A percentile compares a stretch with the other conserved stretches of the same genome.
phyloP scores from a whole-genome alignment of 2,329 filamentous ascomycete species.

The Trichophyton rubrum region DNA sequence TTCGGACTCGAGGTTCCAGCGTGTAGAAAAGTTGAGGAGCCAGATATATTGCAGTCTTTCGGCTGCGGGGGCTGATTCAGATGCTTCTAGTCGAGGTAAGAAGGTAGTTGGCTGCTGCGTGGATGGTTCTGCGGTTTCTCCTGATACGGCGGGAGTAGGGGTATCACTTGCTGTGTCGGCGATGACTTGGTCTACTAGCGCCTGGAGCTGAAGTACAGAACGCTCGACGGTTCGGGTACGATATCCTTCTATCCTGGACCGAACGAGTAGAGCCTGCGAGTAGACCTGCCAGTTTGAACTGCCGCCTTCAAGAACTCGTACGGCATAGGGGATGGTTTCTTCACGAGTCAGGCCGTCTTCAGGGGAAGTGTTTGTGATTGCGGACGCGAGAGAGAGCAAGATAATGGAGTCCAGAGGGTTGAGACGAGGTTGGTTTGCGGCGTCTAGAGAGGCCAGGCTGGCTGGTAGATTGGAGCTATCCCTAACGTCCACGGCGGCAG shows the following conservation, averaged over 20 bases:
- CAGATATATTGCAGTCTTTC: conserved; percentile 75
- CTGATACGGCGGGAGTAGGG: conserved; percentile 20
- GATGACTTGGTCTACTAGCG: conserved; percentile 87
- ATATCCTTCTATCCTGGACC: conserved; percentile 81
- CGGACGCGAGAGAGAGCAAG: conserved; percentile 65
- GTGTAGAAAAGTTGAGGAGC: conserved; percentile 66
- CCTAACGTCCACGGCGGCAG: conserved; percentile 25
- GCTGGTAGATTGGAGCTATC: conserved; percentile 45
- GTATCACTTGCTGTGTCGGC: conserved; percentile 56
- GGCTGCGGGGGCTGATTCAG: conserved; percentile 60
- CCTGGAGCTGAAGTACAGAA: conserved; percentile 82
- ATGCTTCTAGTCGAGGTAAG: conserved; percentile 60
- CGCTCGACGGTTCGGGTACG: conserved; percentile 77
- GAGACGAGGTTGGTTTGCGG: conserved; percentile 70
- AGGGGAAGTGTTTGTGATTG: conserved; percentile 78
- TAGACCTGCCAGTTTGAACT: conserved; percentile 97
- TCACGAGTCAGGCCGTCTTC: conserved; percentile 79
- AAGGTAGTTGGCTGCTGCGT: conserved; percentile 53
- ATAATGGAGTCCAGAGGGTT: conserved; percentile 80
- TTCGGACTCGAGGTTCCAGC: conserved; percentile 92
- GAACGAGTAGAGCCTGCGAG: conserved; percentile 79
- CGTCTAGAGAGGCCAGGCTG: conserved; percentile 52
- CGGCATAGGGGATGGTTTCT: conserved; percentile 83
- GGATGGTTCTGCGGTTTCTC: conserved; percentile 13
- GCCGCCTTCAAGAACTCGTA: conserved; percentile 73